A percentile compares a stretch with the other conserved stretches of the same genome.
Evolutionary conservation across 192 early-diverging fungal species (phyloP).

Genomic region (Coemansia reversa): DNA sequence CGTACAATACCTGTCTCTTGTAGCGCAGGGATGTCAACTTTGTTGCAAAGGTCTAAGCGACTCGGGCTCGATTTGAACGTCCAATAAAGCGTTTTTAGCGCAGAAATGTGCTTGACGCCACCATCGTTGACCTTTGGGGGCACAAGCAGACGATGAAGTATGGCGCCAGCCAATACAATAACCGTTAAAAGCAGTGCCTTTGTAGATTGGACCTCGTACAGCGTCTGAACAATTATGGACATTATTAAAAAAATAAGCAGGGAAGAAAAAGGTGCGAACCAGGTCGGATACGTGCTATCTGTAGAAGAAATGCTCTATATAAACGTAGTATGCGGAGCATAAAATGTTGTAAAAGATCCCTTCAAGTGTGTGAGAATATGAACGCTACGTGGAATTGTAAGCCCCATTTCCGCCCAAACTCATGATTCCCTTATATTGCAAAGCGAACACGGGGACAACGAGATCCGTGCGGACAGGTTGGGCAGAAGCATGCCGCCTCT

Average conservation of each 20-base stretch:
- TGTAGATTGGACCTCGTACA: slow-evolving; percentile 3
- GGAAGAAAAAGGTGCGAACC: no score
- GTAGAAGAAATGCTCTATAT: no score
- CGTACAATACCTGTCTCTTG: slow-evolving; percentile 30
- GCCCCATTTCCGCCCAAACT: no score
- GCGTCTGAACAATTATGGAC: background rate
- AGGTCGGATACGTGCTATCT: no score
- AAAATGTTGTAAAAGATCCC: no score
- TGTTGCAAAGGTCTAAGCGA: slow-evolving; percentile 38
- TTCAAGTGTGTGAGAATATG: no score
- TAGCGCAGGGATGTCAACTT: slow-evolving; percentile 37
- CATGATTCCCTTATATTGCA: no score
- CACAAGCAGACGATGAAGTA: slow-evolving; percentile 30
- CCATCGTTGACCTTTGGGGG: slow-evolving; percentile 46
- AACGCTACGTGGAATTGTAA: no score
- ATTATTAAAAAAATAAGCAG: background rate
- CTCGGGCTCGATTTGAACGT: slow-evolving; percentile 41
- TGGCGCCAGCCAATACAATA: background rate
- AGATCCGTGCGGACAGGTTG: no score
- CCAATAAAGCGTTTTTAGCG: slow-evolving; percentile 47
- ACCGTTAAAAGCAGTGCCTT: slow-evolving; percentile 8
- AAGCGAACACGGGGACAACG: no score
- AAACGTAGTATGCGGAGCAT: no score
- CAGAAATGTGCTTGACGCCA: slow-evolving; percentile 43
- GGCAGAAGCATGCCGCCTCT: no score